phyloP scores from a whole-genome alignment of 2,329 filamentous ascomycete species.

The Tolypocladium endophyticum region DNA sequence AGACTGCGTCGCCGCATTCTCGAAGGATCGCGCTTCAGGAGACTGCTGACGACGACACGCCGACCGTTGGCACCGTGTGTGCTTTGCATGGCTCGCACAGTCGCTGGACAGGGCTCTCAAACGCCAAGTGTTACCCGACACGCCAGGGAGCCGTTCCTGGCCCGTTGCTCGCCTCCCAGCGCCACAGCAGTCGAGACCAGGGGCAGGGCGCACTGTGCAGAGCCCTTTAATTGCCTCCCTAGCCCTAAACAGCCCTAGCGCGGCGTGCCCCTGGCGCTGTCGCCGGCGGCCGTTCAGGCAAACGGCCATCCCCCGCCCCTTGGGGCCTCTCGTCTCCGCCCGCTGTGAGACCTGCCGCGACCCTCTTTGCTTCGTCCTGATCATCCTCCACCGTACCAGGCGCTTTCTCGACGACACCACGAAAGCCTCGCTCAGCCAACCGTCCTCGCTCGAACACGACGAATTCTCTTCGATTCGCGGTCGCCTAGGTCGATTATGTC shows the following conservation, averaged over 20 bases:
- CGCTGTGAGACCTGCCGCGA: slow-evolving; percentile 8
- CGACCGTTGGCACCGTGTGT: no score
- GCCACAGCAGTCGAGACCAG: neutral
- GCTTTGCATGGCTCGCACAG: neutral
- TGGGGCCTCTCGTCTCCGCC: slow-evolving; percentile 4
- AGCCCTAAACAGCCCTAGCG: slow-evolving; percentile 5
- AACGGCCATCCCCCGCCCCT: neutral
- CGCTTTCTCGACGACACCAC: neutral
- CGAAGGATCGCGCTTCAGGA: neutral
- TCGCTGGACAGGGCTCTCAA: neutral
- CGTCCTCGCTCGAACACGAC: neutral
- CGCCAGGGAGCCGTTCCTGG: neutral
- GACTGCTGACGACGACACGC: no score
- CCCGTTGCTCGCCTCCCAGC: neutral
- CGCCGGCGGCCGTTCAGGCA: neutral
- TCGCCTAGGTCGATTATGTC: slow-evolving; percentile 23
- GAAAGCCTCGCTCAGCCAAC: neutral
- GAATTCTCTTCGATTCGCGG: slow-evolving; percentile 9
- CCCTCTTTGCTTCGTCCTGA: slow-evolving; percentile 5
- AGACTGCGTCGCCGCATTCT: neutral
- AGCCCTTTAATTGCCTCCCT: neutral
- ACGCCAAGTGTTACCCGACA: neutral
- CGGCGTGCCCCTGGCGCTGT: slow-evolving; percentile 1
- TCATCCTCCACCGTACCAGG: slow-evolving; percentile 2
- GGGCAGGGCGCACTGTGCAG: slow-evolving; percentile 6